Base-by-base conservation (phyloP, 2,329 filamentous ascomycete genomes). In the Nigrograna mackinnonii region DNA sequence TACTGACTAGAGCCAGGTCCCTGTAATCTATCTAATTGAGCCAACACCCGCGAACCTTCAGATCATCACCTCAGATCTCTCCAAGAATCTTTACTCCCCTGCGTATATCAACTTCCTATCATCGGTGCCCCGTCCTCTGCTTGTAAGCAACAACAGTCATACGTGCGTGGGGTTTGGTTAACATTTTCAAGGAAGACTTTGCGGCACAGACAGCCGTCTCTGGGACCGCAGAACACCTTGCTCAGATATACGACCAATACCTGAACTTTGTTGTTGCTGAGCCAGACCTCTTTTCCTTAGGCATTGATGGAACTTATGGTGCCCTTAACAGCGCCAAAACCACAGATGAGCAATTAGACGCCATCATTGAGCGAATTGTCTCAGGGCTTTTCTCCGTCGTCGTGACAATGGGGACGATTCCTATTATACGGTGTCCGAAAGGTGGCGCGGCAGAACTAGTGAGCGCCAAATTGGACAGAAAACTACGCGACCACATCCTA, bases 361-460 rank as follows among this genome's bases (percentile, higher is more conserved):
- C 80, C 39, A 84, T 94, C 26, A 82, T 99, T 22, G 92, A 99
- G 68, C 85, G 85, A 54, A 92, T 97, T 50, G 94, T 99, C 37
- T 95, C 88, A 59, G 94, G 94, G 1, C 75, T 99, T n/a, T 99
- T 97, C 72, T 96, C 91, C 50, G 94, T 99, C 36, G 86, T 94
- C 46, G 94, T 95, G n/a, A 99, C 94, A 4, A 96, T 96, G 90
- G 92, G 91, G 86, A 85, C 91, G 3, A 96, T 99, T 55, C 94
- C 94, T 5, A 91, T 99, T 55, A 97, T 99, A 60, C 80, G 94
- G 54, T 96, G 90, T 63, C 91, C 94, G 5, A 96, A 94, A 65
- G 90, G 87, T 37, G 91, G 90, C 24, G 90, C 94, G 3, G 92
- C 94, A 12, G 92, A 97, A 65, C 87, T 96, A 77, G 95, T 99